Evolutionary conservation across 108 stramenopile genomes (phyloP), one percentile per base, ranked within the genome.

Genomic region (Nitzschia palea): DNA sequence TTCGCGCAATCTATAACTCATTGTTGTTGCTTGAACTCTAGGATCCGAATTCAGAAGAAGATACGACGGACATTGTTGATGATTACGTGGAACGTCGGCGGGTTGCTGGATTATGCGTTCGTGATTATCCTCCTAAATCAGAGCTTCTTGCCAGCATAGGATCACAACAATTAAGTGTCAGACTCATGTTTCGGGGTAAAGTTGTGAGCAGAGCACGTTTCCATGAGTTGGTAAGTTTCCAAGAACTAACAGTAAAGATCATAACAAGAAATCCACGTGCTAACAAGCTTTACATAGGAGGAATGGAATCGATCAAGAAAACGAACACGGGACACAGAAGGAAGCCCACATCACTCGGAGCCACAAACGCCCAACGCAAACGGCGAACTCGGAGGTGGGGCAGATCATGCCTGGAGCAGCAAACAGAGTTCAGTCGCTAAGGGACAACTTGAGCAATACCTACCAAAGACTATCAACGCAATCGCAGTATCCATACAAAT

Each of bases 101-200:
- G n/a, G n/a, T n/a, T n/a, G n/a, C n/a, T 40, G 37, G 37, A 40
- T 40, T 14, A 40, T 40, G 10, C 8, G 22, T 20, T 48, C 47
- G 47, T 48, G 47, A 48, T 18, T 48, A 48, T 20, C 47, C 47
- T 18, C 47, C 47, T 20, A 20, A 48, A 18, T 48, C 47, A 48
- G 47, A 48, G 22, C 18, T 48, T 12, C 15, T 48, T 20, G 47
- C 47, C 15, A 48, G 17, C 18, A 18, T 20, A 4, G 15, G 18
- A 10, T 5, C 4, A 10, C 4, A 20, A 12, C 44, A 52, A 52
- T 27, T 25, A 22, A 54, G 6, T 17, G 20, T 54, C 17, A 23
- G 28, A 42, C 2, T 22, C 30, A 23, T 25, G 34, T 31, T 44
- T 54, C 15, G 47, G 47, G 47, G 47, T 12, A 10, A 20, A 10